Conservation (phyloP, 139 green algal species). For the Deuterostichococcus epilithicus region DNA sequence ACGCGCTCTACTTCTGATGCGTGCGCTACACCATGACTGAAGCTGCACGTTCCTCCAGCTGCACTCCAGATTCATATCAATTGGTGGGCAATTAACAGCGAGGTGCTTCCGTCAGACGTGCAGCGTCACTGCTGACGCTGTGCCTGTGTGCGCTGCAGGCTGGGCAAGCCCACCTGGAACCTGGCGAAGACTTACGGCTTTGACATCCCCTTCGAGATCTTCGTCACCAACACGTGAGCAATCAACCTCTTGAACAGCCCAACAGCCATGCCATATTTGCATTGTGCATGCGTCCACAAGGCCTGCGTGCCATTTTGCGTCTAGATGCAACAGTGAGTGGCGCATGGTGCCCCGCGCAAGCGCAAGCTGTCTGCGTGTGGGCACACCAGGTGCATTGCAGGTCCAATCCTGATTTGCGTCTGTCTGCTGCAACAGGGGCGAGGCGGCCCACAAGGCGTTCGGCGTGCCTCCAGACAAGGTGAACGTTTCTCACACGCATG, state of each 20-base stretch:
- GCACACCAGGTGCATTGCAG: too few species aligned
- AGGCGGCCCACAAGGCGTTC: not conserved
- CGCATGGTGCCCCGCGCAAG: too few species aligned
- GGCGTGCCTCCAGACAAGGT: not conserved
- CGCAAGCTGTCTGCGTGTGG: too few species aligned
- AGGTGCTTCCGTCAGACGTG: not conserved
- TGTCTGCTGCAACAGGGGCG: not conserved
- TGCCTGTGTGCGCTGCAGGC: not conserved
- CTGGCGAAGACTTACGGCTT: not conserved
- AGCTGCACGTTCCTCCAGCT: not conserved
- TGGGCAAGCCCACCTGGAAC: not conserved
- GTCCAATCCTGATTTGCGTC: too few species aligned
- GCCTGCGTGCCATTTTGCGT: too few species aligned
- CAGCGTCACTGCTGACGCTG: too few species aligned
- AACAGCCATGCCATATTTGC: too few species aligned
- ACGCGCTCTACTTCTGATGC: too few species aligned
- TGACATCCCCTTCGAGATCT: not conserved
- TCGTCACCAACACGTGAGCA: not conserved
- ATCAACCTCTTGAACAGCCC: too few species aligned
- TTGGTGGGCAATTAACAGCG: not conserved
- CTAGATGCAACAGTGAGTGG: too few species aligned
- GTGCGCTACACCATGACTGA: not conserved
- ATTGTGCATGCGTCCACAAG: too few species aligned
- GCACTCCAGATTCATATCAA: not conserved
- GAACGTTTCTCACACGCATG: too few species aligned